phyloP scores from a whole-genome alignment of 2,329 filamentous ascomycete genomes.

The Fusarium guadeloupense region DNA sequence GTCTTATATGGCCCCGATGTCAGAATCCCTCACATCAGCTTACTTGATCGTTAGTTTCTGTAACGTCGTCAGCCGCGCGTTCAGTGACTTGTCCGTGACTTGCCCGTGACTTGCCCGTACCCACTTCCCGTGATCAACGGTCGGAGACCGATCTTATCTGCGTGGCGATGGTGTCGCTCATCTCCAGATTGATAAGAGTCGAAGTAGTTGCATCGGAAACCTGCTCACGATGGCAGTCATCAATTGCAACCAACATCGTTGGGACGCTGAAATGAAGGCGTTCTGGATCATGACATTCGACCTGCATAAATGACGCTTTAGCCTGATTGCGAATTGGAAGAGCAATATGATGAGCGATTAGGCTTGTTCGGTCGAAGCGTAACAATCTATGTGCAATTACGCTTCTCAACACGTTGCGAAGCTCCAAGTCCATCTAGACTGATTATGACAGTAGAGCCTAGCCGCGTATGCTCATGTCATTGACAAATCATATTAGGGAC shows the following conservation, averaged over 20 bases:
- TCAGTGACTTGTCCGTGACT: conserved; percentile 3
- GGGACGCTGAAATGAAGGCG: too few relatives aligned
- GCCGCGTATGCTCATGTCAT: conserved; percentile 23
- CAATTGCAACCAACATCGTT: background rate
- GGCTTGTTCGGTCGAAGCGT: background rate
- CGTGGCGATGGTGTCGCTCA: conserved; percentile 4
- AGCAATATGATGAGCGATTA: background rate
- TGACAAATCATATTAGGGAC: conserved; percentile 1
- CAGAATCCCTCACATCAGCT: conserved; percentile 6
- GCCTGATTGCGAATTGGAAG: too few relatives aligned
- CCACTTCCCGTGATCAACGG: conserved; percentile 18
- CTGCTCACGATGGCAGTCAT: background rate
- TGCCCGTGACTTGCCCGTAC: conserved; percentile 4
- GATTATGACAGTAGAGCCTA: background rate
- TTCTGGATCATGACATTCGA: background rate
- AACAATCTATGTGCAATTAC: background rate
- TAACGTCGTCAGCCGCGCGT: conserved; percentile 30
- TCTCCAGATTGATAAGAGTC: conserved; percentile 34
- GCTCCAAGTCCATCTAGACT: background rate
- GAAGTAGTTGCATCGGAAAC: background rate
- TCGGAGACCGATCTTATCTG: conserved; percentile 31
- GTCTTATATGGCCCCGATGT: background rate
- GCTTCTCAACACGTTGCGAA: background rate
- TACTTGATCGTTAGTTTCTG: background rate
- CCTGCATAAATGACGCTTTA: background rate